Evolutionary conservation across 768 basidiomycete genomes (phyloP).

Genomic region (Pisolithus sp.): DNA sequence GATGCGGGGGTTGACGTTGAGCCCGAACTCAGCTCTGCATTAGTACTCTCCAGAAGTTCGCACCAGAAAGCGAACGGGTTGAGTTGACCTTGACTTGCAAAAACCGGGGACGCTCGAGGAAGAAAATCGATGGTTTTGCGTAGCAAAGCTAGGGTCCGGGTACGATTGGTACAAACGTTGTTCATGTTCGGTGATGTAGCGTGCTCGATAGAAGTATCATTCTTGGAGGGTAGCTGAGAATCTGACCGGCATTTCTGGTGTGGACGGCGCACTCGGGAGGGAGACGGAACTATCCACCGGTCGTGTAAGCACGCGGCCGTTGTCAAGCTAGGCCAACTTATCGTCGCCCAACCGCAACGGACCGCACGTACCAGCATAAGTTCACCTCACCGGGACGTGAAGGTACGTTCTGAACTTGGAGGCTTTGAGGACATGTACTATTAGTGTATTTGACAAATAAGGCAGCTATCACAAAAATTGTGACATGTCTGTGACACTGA

Average conservation of each 20-base stretch:
- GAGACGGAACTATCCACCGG: not conserved
- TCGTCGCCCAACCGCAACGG: not conserved
- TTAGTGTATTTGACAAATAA: too few species aligned
- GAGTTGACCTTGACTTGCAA: slow-evolving; percentile 12
- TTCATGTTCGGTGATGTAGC: not conserved
- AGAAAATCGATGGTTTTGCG: slow-evolving; percentile 44
- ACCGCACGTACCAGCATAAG: not conserved
- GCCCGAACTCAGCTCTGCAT: slow-evolving; percentile 24
- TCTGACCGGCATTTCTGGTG: not conserved
- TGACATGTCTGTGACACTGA: too few species aligned
- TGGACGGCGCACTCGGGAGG: not conserved
- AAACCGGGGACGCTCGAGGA: slow-evolving; percentile 35
- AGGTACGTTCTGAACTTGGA: too few species aligned
- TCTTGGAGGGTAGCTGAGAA: not conserved
- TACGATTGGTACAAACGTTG: slow-evolving; percentile 1
- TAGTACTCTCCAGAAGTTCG: slow-evolving; percentile 32
- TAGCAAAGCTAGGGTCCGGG: slow-evolving; percentile 39
- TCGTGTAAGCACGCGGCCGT: not conserved
- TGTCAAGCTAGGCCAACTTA: too few species aligned
- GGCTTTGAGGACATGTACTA: too few species aligned
- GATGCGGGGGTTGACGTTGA: slow-evolving; percentile 26
- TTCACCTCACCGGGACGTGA: too few species aligned
- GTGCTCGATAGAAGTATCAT: not conserved
- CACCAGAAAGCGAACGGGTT: slow-evolving; percentile 44
- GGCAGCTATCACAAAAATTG: too few species aligned